Conservation (phyloP, 1,284 basidiomycete species). For the Marasmius oreades region DNA sequence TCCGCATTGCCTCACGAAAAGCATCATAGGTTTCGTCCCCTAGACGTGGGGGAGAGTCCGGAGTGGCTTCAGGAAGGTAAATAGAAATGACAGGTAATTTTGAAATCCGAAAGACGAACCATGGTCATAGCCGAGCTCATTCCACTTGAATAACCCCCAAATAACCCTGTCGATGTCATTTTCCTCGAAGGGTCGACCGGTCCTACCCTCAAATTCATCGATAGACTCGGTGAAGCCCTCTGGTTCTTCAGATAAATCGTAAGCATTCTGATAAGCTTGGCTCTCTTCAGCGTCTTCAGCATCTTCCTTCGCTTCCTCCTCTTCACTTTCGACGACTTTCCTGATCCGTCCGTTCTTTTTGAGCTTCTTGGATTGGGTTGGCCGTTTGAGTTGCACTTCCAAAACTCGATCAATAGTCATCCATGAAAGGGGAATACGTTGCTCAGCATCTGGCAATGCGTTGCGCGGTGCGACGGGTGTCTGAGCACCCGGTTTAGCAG, state of each 20-base stretch:
- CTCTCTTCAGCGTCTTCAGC: slow-evolving; percentile 28
- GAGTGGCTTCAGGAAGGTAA: slow-evolving; percentile 58
- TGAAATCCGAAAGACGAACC: slow-evolving; percentile 40
- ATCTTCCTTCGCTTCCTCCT: slow-evolving; percentile 30
- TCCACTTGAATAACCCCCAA: slow-evolving; percentile 89
- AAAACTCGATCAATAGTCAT: slow-evolving; percentile 79
- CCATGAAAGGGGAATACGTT: slow-evolving; percentile 69
- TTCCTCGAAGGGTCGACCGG: slow-evolving; percentile 39
- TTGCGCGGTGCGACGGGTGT: slow-evolving; percentile 27
- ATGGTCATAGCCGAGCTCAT: slow-evolving; percentile 86
- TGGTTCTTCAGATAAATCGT: slow-evolving; percentile 57
- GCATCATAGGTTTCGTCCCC: slow-evolving; percentile 56
- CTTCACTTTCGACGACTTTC: slow-evolving; percentile 19
- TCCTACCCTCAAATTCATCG: slow-evolving; percentile 56
- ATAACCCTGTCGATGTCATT: slow-evolving; percentile 59
- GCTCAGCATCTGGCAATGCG: slow-evolving; percentile 57
- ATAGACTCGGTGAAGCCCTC: slow-evolving; percentile 48
- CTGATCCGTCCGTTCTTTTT: slow-evolving; percentile 16
- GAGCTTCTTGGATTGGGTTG: slow-evolving; percentile 28
- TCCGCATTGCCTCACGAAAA: slow-evolving; percentile 62
- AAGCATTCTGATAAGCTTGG: slow-evolving; percentile 38
- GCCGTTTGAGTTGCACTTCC: slow-evolving; percentile 65
- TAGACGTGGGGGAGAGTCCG: slow-evolving; percentile 80
- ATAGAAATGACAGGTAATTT: slow-evolving; percentile 8
- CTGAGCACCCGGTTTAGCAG: slow-evolving; percentile 24